phyloP scores from a whole-genome alignment of 164 flowering plant species.

The Nelumbo lutea region DNA sequence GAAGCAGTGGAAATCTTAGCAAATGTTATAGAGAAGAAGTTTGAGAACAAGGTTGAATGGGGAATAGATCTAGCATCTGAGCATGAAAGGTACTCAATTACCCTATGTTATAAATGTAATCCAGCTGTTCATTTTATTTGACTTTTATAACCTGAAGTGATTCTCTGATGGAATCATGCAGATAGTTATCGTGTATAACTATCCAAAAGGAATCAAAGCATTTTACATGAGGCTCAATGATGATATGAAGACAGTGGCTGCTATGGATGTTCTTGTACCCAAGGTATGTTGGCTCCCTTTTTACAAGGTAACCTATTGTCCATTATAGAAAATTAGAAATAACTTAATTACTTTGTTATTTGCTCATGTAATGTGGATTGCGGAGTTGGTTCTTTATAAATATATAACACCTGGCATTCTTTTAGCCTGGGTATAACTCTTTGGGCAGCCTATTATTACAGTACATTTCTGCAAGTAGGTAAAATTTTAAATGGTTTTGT shows the following conservation, averaged over 20 bases:
- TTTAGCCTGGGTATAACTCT: too few species aligned
- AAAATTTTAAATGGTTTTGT: neutral
- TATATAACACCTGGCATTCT: too few species aligned
- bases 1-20: neutral
- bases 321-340: neutral
- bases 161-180: neutral
- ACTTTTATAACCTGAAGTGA: neutral
- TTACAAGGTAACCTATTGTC: neutral
- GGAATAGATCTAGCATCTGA: neutral
- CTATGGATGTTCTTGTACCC: slow-evolving; percentile 1
- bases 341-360: neutral
- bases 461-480: neutral
- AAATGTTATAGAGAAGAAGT: neutral
- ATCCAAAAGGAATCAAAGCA: neutral
- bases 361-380: neutral
- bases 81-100: neutral
- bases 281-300: neutral
- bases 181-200: slow-evolving; percentile 1
- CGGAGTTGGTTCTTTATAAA: too few species aligned
- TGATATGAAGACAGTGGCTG: slow-evolving; percentile 1
- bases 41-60: neutral
- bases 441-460: too few species aligned
- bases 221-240: slow-evolving; percentile 1
- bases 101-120: neutral
- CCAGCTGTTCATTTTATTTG: neutral